These are phyloP conservation scores for Pisolithus marmoratus DNA, from an alignment of 768 basidiomycete genomes.

Conservation along the genomic window DNA sequence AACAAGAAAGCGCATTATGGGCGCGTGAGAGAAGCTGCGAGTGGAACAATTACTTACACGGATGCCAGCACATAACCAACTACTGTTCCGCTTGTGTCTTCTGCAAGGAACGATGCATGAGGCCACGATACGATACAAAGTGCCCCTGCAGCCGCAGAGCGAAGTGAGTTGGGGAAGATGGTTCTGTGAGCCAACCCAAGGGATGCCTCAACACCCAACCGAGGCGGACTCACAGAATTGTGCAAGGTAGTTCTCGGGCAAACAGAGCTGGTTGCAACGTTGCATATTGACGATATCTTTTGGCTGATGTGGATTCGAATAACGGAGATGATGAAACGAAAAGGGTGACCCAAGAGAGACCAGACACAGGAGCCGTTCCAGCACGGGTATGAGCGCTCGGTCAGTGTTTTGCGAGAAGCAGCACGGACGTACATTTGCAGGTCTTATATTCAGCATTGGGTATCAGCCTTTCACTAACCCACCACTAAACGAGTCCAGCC, in stretches of 20 bases:
- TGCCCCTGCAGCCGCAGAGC: conserved; percentile 29
- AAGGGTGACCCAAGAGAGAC: neutral
- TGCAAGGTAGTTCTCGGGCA: conserved; percentile 46
- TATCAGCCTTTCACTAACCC: no score
- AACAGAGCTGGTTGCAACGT: conserved; percentile 44
- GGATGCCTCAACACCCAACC: conserved; percentile 2
- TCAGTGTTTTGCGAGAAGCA: neutral
- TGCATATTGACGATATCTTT: conserved; percentile 46
- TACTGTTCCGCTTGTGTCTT: conserved; percentile 41
- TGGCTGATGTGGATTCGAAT: conserved; percentile 24
- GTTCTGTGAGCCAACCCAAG: neutral
- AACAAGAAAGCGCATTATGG: no score
- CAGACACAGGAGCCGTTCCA: neutral
- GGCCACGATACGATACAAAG: conserved; percentile 48
- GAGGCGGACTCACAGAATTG: conserved; percentile 20
- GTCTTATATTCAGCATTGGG: conserved; percentile 19
- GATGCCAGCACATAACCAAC: conserved; percentile 55
- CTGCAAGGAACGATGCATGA: conserved; percentile 48
- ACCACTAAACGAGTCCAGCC: no score
- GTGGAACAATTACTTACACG: conserved; percentile 32
- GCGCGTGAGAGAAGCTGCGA: neutral
- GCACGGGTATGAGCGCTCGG: neutral
- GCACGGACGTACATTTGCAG: conserved; percentile 18
- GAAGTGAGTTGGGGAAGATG: neutral
- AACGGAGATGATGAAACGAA: neutral